Base-by-base conservation (phyloP, 1,284 basidiomycete genomes). In the Ustilago shanxiensis region DNA sequence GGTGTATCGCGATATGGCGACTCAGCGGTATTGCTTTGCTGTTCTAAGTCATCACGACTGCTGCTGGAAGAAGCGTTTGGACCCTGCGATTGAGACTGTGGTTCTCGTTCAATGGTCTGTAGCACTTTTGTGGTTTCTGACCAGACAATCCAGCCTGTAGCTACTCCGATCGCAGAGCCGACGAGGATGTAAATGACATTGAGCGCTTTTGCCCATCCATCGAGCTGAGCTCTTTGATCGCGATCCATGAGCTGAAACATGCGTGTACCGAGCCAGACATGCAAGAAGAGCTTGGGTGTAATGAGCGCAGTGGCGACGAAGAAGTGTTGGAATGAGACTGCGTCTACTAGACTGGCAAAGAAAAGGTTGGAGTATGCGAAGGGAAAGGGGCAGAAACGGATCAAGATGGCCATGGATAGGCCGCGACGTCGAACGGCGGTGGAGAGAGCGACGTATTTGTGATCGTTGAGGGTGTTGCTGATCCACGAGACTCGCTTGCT, bases 221-320 rank as follows among this genome's bases (percentile, higher is more conserved):
- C 79, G 22, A 82, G 39, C 18, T 72, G 62, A 2, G 65, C 68
- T 0, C 81, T 60, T 16, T 73, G 60, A 45, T 77, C 73, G 1
- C 67, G 16, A 55, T 84, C 79, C 60, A 85, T 79, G 2, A 85
- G 60, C 54, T 81, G 64, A 49, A 72, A 84, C 68, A 82, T 75
- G 18, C 77, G 58, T 6, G 79, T 77, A 3, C 84, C 83, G 52
- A 85, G 45, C 58, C 79, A 85, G 29, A 85, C 79, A 50, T 85
- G 84, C 13, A 85, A 24, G 20, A 84, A 52, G n/a, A 85, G 63
- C 44, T 83, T 84, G 18, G 84, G 84, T 5, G 82, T 80, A 49
- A 81, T 82, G 13, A 75, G 33, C 11, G 74, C 63, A 2, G 83
- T 81, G 6, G 83, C 80, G 9, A 76, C n/a, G 20, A 84, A 16